Evolutionary conservation across 306 rosid genomes (phyloP), one percentile per base, ranked within the genome.

Genomic region (Begonia loranthoides): DNA sequence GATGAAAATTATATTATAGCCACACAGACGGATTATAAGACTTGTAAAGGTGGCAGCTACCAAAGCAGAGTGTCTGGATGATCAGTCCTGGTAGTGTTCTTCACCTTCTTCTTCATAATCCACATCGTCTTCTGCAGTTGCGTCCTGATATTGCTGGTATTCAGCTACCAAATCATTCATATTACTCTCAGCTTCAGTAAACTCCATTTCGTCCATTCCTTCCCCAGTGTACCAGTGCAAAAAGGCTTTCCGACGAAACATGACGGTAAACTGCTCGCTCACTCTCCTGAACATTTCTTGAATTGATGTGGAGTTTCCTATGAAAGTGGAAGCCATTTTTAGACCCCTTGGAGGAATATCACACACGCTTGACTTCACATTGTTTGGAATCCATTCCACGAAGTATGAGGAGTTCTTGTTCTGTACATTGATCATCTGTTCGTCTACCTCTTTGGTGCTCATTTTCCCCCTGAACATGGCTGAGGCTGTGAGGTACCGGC

Each of bases 131-230:
- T 87, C 94, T 2, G 78, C 90, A 0, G 86, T 87, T 15, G 96
- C 96, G 13, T 87, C 96, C 72, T 87, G 96, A 67, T 87, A 87
- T 41, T 87, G 96, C 76, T 87, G 96, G 64, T 87, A 87, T 69
- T 83, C 96, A 0, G 96, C 94, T 13, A 87, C 96, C 75, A 87
- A 74, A 57, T 87, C 96, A 43, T 87, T 87, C 96, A 87, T 87
- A 76, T 87, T 87, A 44, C 96, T 87, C 71, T 83, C 94, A 2
- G 94, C 94, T 60, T 87, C 96, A 0, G 96, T 87, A 67, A 87
- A 87, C 77, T 87, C 96, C 96, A 87, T 87, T 66, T 87, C 94
- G 17, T 87, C 96, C 96, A 87, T 87, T 13, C 96, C 96, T 58
- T 87, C 96, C 13, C 96, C 96, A 3, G 90, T 87, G 58, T 87